Conservation (phyloP, 129 eudicot species). For the Flaveria linearis region DNA sequence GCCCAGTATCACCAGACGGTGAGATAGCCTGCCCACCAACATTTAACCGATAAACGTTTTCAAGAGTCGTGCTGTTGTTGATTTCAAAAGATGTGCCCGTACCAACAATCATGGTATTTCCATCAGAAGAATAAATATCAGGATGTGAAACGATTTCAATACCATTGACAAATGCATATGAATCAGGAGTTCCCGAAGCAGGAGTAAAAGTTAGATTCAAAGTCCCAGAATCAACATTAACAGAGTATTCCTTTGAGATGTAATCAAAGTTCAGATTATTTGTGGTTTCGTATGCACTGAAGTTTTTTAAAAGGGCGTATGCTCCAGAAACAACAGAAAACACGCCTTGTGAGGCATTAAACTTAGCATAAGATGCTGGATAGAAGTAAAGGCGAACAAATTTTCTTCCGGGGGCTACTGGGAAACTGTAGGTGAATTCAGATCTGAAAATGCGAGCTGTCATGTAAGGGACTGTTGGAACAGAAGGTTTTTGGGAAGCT, state of each 20-base stretch:
- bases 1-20: slow-evolving; percentile 72
- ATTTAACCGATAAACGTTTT: slow-evolving; percentile 68
- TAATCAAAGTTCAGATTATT: slow-evolving; percentile 72
- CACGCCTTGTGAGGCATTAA: slow-evolving; percentile 55
- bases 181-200: slow-evolving; percentile 40
- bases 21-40: slow-evolving; percentile 87
- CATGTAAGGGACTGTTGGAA: slow-evolving; percentile 79
- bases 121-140: slow-evolving; percentile 56
- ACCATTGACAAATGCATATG: slow-evolving; percentile 84
- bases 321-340: slow-evolving; percentile 66
- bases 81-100: slow-evolving; percentile 36
- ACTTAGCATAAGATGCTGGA: slow-evolving; percentile 61
- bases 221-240: slow-evolving; percentile 51
- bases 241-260: slow-evolving; percentile 71
- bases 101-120: slow-evolving; percentile 49
- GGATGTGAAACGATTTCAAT: slow-evolving; percentile 87
- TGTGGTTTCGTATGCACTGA: slow-evolving; percentile 65
- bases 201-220: slow-evolving; percentile 71
- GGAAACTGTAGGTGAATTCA: slow-evolving; percentile 64
- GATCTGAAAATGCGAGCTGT: slow-evolving; percentile 76
- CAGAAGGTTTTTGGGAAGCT: slow-evolving; percentile 69
- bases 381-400: slow-evolving; percentile 79
- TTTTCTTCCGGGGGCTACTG: slow-evolving; percentile 77
- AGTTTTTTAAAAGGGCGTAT: slow-evolving; percentile 69
- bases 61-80: slow-evolving; percentile 63